These are phyloP conservation scores for Nigrospora oryzae DNA, from an alignment of 2,329 filamentous ascomycete genomes.

Conservation along the genomic window DNA sequence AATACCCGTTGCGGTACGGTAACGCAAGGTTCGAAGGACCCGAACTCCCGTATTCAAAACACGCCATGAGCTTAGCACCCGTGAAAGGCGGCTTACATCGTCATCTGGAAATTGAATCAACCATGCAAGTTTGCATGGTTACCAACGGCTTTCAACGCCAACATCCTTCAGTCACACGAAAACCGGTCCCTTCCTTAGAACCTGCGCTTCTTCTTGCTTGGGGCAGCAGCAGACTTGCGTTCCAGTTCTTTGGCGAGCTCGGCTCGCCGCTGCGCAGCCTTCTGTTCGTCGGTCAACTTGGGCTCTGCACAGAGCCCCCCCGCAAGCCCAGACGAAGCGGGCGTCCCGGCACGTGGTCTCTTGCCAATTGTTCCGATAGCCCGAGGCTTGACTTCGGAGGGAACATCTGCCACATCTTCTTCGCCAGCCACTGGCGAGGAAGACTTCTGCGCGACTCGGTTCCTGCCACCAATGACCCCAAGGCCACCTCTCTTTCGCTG, in stretches of 20 bases:
- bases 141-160: no score
- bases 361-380: constrained; percentile 16
- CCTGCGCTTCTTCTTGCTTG: constrained; percentile 46
- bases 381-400: not conserved
- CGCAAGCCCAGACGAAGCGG: not conserved
- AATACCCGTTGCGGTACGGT: no score
- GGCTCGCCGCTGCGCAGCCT: constrained; percentile 40
- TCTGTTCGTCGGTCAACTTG: constrained; percentile 18
- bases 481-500: constrained; percentile 2
- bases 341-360: not conserved
- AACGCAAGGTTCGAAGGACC: no score
- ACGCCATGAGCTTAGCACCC: no score
- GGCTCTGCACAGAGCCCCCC: constrained; percentile 2
- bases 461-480: constrained; percentile 4
- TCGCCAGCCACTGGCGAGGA: no score
- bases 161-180: no score
- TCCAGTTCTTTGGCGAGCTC: constrained; percentile 43
- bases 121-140: no score
- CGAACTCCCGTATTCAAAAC: no score
- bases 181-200: constrained; percentile 26
- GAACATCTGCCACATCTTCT: no score
- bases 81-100: no score
- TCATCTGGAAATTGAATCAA: no score
- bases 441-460: constrained; percentile 4
- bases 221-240: constrained; percentile 37